Base-by-base conservation (phyloP, 1,284 basidiomycete species). In the Taiwanofungus camphoratus region DNA sequence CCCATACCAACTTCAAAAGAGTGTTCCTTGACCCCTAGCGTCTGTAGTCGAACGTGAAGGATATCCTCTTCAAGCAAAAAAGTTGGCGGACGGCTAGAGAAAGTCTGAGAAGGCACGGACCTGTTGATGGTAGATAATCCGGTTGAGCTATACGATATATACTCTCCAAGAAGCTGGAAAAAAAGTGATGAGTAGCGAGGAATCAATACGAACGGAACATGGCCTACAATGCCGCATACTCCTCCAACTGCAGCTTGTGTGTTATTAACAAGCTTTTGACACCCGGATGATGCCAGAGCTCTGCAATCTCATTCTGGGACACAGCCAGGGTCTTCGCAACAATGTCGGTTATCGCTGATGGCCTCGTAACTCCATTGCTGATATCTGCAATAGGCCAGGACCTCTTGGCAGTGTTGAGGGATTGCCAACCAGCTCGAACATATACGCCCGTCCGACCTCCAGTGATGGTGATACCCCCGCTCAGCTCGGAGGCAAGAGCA, bases 21-120 rank as follows among this genome's bases (percentile, higher is more conserved):
- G 56, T 87, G 82, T 51, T 89, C 86, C 50, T 80, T 77, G 20
- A 89, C 79, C 5, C 86, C 86, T 24, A 89, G 66, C 0, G 86
- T 88, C 61, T 86, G 85, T 22, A 89, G 65, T 16, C 86, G 79
- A 41, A 85, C 86, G 43, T 83, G 79, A 22, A 89, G 70, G 43
- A 89, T 76, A 61, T 89, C 86, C 53, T 77, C 86, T 22, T 35
- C 37, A 9, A 36, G 38, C 13, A 27, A 30, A 11, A 18, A 15
- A 36, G n/a, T n/a, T n/a, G n/a, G n/a, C n/a, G n/a, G n/a, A n/a
- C n/a, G n/a, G n/a, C 27, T 38, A 16, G 27, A 27, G 37, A 27
- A 2, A 34, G 11, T 21, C 11, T n/a, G 3, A 20, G 32, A 2
- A 11, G n/a, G 22, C 26, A 58, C 63, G 30, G 42, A 83, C 85